These are phyloP conservation scores for Zasmidium cellare DNA, from an alignment of 2,329 filamentous ascomycete species.

Conservation along the genomic window DNA sequence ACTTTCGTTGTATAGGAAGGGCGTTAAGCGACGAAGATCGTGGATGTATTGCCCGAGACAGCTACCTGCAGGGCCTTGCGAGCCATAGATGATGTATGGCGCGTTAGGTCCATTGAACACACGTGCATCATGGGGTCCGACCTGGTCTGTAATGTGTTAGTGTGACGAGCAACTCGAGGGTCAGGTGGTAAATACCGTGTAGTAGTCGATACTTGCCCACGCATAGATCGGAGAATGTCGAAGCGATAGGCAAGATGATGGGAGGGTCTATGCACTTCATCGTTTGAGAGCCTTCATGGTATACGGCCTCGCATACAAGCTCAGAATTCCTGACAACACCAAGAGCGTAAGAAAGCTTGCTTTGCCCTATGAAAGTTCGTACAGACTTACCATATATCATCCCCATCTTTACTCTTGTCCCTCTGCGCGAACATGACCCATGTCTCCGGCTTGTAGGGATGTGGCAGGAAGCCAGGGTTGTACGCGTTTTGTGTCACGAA, in stretches of 20 bases:
- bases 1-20: slow-evolving; percentile 25
- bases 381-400: background rate
- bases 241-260: slow-evolving; percentile 5
- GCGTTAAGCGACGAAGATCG: slow-evolving; percentile 52
- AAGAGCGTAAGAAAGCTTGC: too few relatives aligned
- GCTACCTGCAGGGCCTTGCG: slow-evolving; percentile 52
- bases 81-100: slow-evolving; percentile 55
- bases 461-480: slow-evolving; percentile 12
- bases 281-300: slow-evolving; percentile 1
- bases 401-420: slow-evolving; percentile 1
- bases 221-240: slow-evolving; percentile 4
- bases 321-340: too few relatives aligned
- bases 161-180: background rate
- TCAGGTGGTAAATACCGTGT: background rate
- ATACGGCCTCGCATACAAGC: slow-evolving; percentile 11
- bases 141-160: background rate
- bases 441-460: slow-evolving; percentile 7
- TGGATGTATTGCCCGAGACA: slow-evolving; percentile 59
- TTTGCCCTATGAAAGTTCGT: too few relatives aligned
- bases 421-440: slow-evolving; percentile 13
- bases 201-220: background rate
- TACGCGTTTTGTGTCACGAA: slow-evolving; percentile 2
- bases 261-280: slow-evolving; percentile 9
- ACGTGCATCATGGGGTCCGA: slow-evolving; percentile 58
- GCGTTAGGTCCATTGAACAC: slow-evolving; percentile 54